Evolutionary conservation across 2,329 filamentous ascomycete genomes (phyloP), one percentile per base, ranked within the genome.

Genomic region (Ophiostoma ulmi): DNA sequence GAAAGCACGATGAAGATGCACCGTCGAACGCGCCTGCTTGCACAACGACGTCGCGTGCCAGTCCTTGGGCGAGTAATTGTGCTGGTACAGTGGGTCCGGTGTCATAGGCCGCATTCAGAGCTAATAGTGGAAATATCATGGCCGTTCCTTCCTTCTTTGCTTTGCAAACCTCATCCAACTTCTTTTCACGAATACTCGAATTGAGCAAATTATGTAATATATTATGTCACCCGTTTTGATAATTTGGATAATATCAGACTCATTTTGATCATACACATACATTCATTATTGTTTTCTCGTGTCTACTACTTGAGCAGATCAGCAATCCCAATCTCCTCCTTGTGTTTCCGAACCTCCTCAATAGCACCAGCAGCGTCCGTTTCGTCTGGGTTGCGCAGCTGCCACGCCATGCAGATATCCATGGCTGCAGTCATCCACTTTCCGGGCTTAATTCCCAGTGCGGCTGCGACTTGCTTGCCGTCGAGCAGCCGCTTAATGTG

Each of bases 341-440:
- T 83, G 73, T 80, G 82, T 70, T 76, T 78, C 66, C 80, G 78
- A 35, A 92, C 84, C 76, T 89, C 87, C 66, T 88, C 84, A 69
- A 93, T 80, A 1, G 85, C 89, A 2, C 82, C 85, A 7, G 80
- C 76, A 7, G 83, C 79, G 73, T 94, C 90, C 3, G 84, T 86
- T 71, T 82, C 83, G 4, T 83, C 83, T 0, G 93, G 92, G 77
- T 98, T 88, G 52, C 92, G 86, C 69, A 98, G 85, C 79, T 98
- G 95, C 93, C 94, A 98, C 72, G 89, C 88, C 79, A 96, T 87
- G 72, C 92, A 91, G 4, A 93, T 83, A 41, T 96, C 90, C 66
- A 97, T 81, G 3, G 93, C 93, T 65, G 85, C 84, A 70, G 88
- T 88, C 85, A 96, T 91, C 94, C 94, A 98, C n/a, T 84, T 88